phyloP scores from a whole-genome alignment of 1,284 basidiomycete species.

The Ganoderma lingzhi region DNA sequence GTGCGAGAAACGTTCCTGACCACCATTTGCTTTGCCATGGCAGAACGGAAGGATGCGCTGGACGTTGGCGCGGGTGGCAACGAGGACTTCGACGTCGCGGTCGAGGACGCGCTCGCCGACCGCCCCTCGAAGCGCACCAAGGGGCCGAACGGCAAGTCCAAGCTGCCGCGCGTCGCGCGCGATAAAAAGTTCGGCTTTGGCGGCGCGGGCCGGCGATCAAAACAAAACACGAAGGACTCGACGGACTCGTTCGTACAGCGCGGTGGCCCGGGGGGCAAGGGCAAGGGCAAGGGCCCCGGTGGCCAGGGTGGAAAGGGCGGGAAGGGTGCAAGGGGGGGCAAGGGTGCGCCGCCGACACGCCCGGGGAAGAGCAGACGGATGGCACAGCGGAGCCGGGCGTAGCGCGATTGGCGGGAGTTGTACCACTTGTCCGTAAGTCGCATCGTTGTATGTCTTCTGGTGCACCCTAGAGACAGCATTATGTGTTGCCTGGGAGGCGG shows the following conservation, averaged over 20 bases:
- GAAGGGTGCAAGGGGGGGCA: conserved; percentile 39
- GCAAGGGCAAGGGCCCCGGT: conserved; percentile 37
- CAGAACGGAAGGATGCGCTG: conserved; percentile 86
- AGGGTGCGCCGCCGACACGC: conserved; percentile 50
- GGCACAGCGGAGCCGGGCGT: conserved; percentile 51
- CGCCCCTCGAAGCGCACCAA: conserved; percentile 70
- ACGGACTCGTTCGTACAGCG: conserved; percentile 72
- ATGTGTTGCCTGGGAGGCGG: not conserved
- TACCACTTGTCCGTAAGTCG: not conserved
- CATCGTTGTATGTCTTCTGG: not conserved
- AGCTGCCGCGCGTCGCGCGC: conserved; percentile 70
- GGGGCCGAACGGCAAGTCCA: conserved; percentile 44
- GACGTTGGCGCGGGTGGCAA: conserved; percentile 75
- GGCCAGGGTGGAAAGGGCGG: conserved; percentile 44
- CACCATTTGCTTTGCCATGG: not conserved
- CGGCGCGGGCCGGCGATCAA: conserved; percentile 68
- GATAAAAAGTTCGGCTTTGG: conserved; percentile 88
- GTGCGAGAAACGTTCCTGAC: not conserved
- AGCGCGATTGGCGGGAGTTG: not conserved
- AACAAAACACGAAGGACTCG: conserved; percentile 84
- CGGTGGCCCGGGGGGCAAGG: conserved; percentile 44
- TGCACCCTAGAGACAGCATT: not conserved
- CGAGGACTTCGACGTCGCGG: conserved; percentile 84
- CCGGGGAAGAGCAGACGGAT: conserved; percentile 70
- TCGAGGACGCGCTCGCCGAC: conserved; percentile 86